A percentile compares a stretch with the other conserved stretches of the same genome.
These are phyloP conservation scores for Aspergillus nanangensis DNA, from an alignment of 495 filamentous ascomycete genomes.

Conservation along the genomic window DNA sequence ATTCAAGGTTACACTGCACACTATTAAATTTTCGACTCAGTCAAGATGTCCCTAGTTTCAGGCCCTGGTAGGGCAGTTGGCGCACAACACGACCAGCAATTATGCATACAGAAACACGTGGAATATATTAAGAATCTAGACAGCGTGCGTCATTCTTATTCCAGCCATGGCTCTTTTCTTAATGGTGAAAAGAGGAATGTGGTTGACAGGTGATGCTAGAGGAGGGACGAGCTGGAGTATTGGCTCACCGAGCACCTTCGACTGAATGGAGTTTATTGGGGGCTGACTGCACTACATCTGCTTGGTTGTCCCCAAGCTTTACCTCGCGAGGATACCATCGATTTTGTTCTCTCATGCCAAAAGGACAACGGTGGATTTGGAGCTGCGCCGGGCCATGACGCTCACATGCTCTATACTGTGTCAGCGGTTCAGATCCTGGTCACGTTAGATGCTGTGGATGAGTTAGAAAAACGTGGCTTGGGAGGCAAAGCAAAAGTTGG, in stretches of 20 bases:
- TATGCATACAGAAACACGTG: constrained; percentile 75
- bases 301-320: constrained; percentile 76
- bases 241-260: constrained; percentile 96
- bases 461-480: constrained; percentile 63
- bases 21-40: no score
- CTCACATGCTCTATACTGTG: constrained; percentile 91
- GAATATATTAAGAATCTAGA: constrained; percentile 92
- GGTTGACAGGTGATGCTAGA: constrained; percentile 48
- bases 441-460: constrained; percentile 76
- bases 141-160: constrained; percentile 52
- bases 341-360: constrained; percentile 90
- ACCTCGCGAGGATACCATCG: constrained; percentile 74
- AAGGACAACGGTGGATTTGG: constrained; percentile 86
- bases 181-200: constrained; percentile 11
- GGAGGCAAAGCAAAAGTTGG: constrained; percentile 69
- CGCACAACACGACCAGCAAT: constrained; percentile 44
- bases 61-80: constrained; percentile 54
- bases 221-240: constrained; percentile 91
- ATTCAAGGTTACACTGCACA: no score
- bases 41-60: constrained; percentile 57
- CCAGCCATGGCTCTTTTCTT: constrained; percentile 17
- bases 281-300: constrained; percentile 81
- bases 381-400: constrained; percentile 88
- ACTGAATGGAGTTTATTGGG: constrained; percentile 95
- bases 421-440: constrained; percentile 90